These are phyloP conservation scores for Bipolaris oryzae DNA, from an alignment of 2,329 filamentous ascomycete genomes.

Conservation along the genomic window DNA sequence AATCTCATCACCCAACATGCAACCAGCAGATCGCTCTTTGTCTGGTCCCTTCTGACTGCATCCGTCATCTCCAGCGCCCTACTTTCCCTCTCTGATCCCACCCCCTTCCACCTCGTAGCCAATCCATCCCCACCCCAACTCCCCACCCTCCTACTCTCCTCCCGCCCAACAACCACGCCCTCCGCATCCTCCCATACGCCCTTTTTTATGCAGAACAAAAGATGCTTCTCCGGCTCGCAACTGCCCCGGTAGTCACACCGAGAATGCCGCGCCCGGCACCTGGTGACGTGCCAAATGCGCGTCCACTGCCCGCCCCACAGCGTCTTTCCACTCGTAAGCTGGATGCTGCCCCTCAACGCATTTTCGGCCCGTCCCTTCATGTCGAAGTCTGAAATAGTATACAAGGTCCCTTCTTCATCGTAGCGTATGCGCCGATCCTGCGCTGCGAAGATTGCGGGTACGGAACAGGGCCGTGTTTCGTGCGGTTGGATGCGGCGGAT, in stretches of 20 bases:
- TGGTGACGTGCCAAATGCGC: conserved; percentile 28
- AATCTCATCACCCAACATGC: conserved; percentile 35
- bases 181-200: conserved; percentile 29
- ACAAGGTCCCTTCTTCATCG: conserved; percentile 30
- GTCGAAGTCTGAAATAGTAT: conserved; percentile 24
- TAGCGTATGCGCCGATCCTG: conserved; percentile 18
- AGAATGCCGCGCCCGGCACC: conserved; percentile 22
- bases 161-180: conserved; percentile 20
- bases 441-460: conserved; percentile 12
- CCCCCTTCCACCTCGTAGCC: not conserved
- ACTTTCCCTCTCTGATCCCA: not conserved
- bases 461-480: conserved; percentile 22
- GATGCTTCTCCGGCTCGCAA: conserved; percentile 26
- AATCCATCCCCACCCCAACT: not conserved
- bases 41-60: conserved; percentile 8
- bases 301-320: conserved; percentile 26
- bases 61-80: conserved; percentile 20
- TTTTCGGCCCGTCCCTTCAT: conserved; percentile 24
- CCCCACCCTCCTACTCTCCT: conserved; percentile 7
- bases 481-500: conserved; percentile 26
- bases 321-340: conserved; percentile 21
- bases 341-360: conserved; percentile 14
- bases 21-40: conserved; percentile 29
- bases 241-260: not conserved
- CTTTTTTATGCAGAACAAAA: conserved; percentile 30